Evolutionary conservation across 2,329 filamentous ascomycete species (phyloP).

Genomic region (Ophiostoma quercus): DNA sequence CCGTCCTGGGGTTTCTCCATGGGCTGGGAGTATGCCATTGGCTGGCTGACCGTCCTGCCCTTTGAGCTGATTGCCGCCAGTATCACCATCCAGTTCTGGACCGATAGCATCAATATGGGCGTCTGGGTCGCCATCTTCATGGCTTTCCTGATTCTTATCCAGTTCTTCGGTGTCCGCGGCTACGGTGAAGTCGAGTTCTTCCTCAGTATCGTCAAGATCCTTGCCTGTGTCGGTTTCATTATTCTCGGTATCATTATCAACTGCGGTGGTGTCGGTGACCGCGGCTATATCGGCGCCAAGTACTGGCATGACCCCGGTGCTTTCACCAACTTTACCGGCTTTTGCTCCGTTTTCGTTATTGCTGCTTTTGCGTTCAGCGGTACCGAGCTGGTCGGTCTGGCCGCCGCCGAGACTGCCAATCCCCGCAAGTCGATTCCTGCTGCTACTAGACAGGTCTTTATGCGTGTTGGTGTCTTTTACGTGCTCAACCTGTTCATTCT

Average conservation of each 20-base stretch:
- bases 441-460: slow-evolving; percentile 46
- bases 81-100: slow-evolving; percentile 46
- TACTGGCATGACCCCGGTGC: slow-evolving; percentile 57
- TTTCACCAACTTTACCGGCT: slow-evolving; percentile 42
- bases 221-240: slow-evolving; percentile 58
- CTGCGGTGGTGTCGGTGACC: slow-evolving; percentile 50
- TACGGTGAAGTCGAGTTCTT: slow-evolving; percentile 48
- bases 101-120: slow-evolving; percentile 36
- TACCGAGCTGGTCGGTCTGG: slow-evolving; percentile 56
- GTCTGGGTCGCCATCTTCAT: slow-evolving; percentile 38
- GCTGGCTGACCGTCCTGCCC: slow-evolving; percentile 50
- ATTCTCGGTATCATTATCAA: slow-evolving; percentile 57
- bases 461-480: slow-evolving; percentile 34
- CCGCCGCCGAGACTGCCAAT: slow-evolving; percentile 58
- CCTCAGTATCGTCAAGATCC: slow-evolving; percentile 54
- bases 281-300: slow-evolving; percentile 55
- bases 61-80: slow-evolving; percentile 52
- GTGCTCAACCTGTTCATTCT: slow-evolving; percentile 32
- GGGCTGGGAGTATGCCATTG: slow-evolving; percentile 50
- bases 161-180: slow-evolving; percentile 31
- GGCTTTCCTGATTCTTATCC: slow-evolving; percentile 34
- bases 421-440: slow-evolving; percentile 61
- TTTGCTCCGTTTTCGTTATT: slow-evolving; percentile 35
- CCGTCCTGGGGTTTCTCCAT: slow-evolving; percentile 53
- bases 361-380: slow-evolving; percentile 58